These are phyloP conservation scores for Hysterium pulicare DNA, from an alignment of 2,329 filamentous ascomycete species.

Conservation along the genomic window DNA sequence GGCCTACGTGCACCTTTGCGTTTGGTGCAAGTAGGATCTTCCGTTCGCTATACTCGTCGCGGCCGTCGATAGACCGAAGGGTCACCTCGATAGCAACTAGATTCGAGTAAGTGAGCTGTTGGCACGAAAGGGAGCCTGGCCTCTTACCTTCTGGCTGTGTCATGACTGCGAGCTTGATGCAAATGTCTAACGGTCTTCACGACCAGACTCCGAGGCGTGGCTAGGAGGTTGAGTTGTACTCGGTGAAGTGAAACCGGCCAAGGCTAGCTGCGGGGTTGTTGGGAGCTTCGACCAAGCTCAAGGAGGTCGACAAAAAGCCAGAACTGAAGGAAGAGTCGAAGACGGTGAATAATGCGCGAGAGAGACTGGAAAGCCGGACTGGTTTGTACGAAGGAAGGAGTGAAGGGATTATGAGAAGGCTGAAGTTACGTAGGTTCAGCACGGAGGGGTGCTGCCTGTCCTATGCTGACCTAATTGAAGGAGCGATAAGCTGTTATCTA, in stretches of 20 bases:
- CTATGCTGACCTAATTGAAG: no score
- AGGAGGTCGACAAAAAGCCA: not conserved
- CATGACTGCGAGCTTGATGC: no score
- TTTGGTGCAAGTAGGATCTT: slow-evolving; percentile 26
- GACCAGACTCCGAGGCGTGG: no score
- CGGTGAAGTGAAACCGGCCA: not conserved
- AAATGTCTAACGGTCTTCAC: no score
- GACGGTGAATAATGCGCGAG: not conserved
- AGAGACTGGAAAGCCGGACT: not conserved
- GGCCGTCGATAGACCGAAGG: slow-evolving; percentile 33
- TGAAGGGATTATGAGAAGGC: not conserved
- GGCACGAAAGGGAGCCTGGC: not conserved
- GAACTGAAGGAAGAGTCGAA: not conserved
- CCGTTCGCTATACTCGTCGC: slow-evolving; percentile 37
- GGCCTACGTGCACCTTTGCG: slow-evolving; percentile 37
- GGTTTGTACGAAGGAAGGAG: not conserved
- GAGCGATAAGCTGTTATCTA: no score
- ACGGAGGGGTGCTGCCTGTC: no score
- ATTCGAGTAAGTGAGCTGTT: not conserved
- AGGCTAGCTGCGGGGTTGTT: not conserved
- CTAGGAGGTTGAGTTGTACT: not conserved
- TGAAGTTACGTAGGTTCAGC: not conserved
- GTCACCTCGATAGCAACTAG: slow-evolving; percentile 25
- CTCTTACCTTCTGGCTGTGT: no score
- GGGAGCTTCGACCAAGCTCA: not conserved